Percentiles rank a stretch among this genome's conserved stretches.
These are phyloP conservation scores for Malania oleifera DNA, from an alignment of 164 flowering plant species.

Conservation along the genomic window DNA sequence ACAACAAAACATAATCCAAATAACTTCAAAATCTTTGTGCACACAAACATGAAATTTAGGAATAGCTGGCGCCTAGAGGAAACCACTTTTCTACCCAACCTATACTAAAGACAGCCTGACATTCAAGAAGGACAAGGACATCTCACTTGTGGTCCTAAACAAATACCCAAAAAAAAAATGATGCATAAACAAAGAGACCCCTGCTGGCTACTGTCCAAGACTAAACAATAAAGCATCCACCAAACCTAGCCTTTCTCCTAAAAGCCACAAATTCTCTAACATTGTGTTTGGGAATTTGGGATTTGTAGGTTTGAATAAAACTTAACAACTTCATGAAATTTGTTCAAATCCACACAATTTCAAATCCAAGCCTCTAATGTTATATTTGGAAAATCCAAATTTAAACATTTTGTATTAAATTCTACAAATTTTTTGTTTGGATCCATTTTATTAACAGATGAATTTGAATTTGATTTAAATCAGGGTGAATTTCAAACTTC, in stretches of 20 bases:
- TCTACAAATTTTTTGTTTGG: too few species aligned
- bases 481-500: too few species aligned
- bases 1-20: not conserved
- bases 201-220: not conserved
- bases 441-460: too few species aligned
- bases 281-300: too few species aligned
- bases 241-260: slow-evolving; percentile 8
- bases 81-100: not conserved
- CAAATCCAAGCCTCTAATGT: too few species aligned
- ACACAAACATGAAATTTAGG: slow-evolving; percentile 3
- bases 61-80: not conserved
- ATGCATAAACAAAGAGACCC: not conserved
- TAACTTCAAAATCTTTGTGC: not conserved
- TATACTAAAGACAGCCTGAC: slow-evolving; percentile 14
- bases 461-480: too few species aligned
- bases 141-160: slow-evolving; percentile 24
- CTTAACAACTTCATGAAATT: too few species aligned
- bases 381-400: too few species aligned
- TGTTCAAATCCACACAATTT: too few species aligned
- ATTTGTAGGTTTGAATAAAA: too few species aligned
- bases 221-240: slow-evolving; percentile 14
- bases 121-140: slow-evolving; percentile 27
- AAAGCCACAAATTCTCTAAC: too few species aligned
- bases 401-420: too few species aligned
- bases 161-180: not conserved